Conservation (phyloP, 768 basidiomycete genomes). For the Asterophora lycoperdoides region DNA sequence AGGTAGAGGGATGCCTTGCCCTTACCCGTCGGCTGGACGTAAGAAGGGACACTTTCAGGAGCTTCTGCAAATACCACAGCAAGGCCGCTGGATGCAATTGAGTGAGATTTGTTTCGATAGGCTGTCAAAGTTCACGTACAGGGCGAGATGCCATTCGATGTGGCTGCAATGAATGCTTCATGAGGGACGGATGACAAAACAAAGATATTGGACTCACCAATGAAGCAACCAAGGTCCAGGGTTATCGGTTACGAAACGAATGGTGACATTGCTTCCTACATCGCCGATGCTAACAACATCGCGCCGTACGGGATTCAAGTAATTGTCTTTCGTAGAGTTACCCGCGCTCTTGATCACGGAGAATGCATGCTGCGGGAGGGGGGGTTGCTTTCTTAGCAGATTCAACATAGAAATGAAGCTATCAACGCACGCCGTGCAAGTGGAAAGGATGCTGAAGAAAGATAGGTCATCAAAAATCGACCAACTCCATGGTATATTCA, state of each 20-base stretch:
- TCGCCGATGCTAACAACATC: slow-evolving; percentile 10
- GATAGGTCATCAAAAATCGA: no score
- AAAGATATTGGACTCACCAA: slow-evolving; percentile 8
- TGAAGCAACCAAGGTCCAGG: no score
- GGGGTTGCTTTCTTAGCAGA: no score
- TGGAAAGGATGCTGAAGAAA: slow-evolving; percentile 26
- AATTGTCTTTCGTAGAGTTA: slow-evolving; percentile 28
- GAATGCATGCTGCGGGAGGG: slow-evolving; percentile 27
- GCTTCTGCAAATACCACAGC: slow-evolving; percentile 13
- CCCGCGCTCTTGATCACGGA: no score
- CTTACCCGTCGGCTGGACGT: not conserved
- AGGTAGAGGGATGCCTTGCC: not conserved
- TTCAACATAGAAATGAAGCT: no score
- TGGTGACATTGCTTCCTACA: slow-evolving; percentile 2
- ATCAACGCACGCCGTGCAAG: slow-evolving; percentile 27
- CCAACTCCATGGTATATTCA: no score
- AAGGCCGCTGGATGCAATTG: slow-evolving; percentile 11
- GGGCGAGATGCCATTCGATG: slow-evolving; percentile 11
- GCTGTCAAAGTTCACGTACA: not conserved
- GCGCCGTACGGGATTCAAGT: slow-evolving; percentile 43
- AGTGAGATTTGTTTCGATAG: not conserved
- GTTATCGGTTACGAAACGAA: slow-evolving; percentile 11
- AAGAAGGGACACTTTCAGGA: not conserved
- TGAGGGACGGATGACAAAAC: slow-evolving; percentile 9
- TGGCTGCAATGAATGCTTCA: not conserved